A percentile compares a stretch with the other conserved stretches of the same genome.
Conservation (phyloP, 2,329 filamentous ascomycete species). For the Apiospora kogelbergensis region DNA sequence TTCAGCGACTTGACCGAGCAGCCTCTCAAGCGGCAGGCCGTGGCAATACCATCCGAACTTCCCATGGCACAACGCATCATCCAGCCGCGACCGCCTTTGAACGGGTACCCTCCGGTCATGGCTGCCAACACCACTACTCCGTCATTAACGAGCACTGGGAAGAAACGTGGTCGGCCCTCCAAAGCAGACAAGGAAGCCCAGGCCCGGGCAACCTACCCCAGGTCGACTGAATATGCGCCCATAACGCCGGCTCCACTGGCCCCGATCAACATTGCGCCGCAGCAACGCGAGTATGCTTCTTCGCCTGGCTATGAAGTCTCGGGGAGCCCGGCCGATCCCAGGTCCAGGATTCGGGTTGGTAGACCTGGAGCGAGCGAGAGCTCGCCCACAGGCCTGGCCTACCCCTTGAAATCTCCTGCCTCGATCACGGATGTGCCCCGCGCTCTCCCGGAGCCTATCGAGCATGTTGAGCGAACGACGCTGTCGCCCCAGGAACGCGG, state of each 20-base stretch:
- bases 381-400: constrained; percentile 25
- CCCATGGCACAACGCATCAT: constrained; percentile 27
- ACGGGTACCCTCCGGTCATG: constrained; percentile 25
- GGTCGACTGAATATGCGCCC: constrained; percentile 30
- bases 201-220: constrained; percentile 29
- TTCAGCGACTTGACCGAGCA: constrained; percentile 34
- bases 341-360: constrained; percentile 25
- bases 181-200: constrained; percentile 43
- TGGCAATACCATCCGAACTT: constrained; percentile 27
- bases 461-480: constrained; percentile 29
- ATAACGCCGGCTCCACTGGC: constrained; percentile 31
- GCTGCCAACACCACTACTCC: constrained; percentile 18
- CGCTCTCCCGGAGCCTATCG: constrained; percentile 29
- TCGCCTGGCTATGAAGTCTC: constrained; percentile 33
- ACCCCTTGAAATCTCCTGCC: constrained; percentile 28
- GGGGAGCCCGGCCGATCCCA: constrained; percentile 24
- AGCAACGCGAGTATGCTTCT: constrained; percentile 31
- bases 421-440: constrained; percentile 30
- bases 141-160: constrained; percentile 28
- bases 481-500: constrained; percentile 29
- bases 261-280: constrained; percentile 23
- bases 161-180: constrained; percentile 47
- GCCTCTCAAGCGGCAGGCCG: constrained; percentile 33
- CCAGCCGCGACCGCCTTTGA: constrained; percentile 30
- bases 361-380: constrained; percentile 25